Percentiles rank a stretch among this genome's conserved stretches.
phyloP scores from a whole-genome alignment of 2,329 filamentous ascomycete species.

The Helicocarpus griseus region DNA sequence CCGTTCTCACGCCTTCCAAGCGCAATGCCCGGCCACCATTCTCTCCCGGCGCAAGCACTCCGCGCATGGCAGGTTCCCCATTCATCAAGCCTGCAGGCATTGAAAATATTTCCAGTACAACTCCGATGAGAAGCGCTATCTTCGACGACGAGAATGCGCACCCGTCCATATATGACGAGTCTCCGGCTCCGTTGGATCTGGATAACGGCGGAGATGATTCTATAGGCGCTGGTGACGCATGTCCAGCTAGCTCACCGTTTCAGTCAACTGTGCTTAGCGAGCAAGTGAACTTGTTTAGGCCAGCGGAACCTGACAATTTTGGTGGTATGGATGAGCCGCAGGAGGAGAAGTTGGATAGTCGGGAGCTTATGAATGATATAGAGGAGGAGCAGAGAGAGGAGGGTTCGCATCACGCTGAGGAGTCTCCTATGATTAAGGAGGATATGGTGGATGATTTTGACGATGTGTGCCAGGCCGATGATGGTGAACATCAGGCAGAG shows the following conservation, averaged over 20 bases:
- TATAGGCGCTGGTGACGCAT: background rate
- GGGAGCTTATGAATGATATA: background rate
- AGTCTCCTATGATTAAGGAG: background rate
- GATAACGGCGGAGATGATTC: background rate
- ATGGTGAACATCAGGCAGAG: background rate
- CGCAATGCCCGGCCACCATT: constrained; percentile 30
- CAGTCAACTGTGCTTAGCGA: constrained; percentile 19
- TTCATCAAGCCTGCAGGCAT: background rate
- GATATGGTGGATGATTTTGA: background rate
- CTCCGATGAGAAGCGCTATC: constrained; percentile 10
- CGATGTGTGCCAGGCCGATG: background rate
- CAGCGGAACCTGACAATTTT: background rate
- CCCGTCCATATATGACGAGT: background rate
- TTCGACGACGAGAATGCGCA: constrained; percentile 1
- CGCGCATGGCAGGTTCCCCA: background rate
- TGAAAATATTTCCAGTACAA: background rate
- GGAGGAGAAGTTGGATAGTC: constrained; percentile 1
- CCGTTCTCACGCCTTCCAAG: constrained; percentile 31
- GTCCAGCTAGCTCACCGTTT: constrained; percentile 29
- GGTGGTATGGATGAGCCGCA: background rate
- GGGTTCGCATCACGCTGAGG: background rate
- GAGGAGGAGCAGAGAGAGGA: constrained; percentile 3
- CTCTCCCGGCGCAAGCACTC: background rate
- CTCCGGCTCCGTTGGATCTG: background rate
- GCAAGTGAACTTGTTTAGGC: background rate